A percentile compares a stretch with the other conserved stretches of the same genome.
phyloP scores from a whole-genome alignment of 2,329 filamentous ascomycete species.

The Aspergillus aculeatus region DNA sequence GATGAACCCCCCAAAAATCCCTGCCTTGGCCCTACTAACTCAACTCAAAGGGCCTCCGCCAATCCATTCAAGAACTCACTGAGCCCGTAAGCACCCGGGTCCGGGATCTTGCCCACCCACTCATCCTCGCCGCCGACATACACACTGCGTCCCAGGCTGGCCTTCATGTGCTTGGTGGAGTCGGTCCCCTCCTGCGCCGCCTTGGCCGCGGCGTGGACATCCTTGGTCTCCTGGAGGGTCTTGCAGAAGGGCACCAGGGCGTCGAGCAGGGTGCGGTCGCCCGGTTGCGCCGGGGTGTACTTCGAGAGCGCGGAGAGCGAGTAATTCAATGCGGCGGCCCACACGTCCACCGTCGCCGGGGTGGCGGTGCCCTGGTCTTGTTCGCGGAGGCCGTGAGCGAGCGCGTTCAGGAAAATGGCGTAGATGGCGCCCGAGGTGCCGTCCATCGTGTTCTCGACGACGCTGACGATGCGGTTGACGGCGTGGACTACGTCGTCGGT shows the following conservation, averaged over 20 bases:
- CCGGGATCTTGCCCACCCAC: slow-evolving; percentile 70
- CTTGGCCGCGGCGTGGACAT: slow-evolving; percentile 70
- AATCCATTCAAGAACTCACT: slow-evolving; percentile 79
- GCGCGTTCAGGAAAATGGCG: slow-evolving; percentile 86
- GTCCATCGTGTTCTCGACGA: slow-evolving; percentile 70
- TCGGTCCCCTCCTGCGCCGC: slow-evolving; percentile 75
- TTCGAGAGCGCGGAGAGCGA: slow-evolving; percentile 69
- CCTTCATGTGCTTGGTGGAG: slow-evolving; percentile 86
- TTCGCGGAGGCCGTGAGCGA: slow-evolving; percentile 66
- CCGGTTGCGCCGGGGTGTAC: slow-evolving; percentile 86
- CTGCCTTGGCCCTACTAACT: not conserved
- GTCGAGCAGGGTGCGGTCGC: slow-evolving; percentile 88
- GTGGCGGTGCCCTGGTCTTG: slow-evolving; percentile 49
- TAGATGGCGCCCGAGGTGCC: slow-evolving; percentile 75
- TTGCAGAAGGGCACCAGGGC: slow-evolving; percentile 85
- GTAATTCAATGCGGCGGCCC: slow-evolving; percentile 68
- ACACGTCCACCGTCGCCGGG: slow-evolving; percentile 52
- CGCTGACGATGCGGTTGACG: slow-evolving; percentile 59
- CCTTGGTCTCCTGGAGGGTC: slow-evolving; percentile 62
- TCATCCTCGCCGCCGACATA: slow-evolving; percentile 69
- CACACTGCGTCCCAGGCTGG: slow-evolving; percentile 78
- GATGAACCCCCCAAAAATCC: slow-evolving; percentile 13
- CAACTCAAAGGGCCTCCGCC: slow-evolving; percentile 50
- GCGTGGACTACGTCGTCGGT: slow-evolving; percentile 60
- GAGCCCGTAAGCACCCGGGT: slow-evolving; percentile 76